Evolutionary conservation across 208 protist species (phyloP).

Genomic region (Acanthamoeba royreba): DNA sequence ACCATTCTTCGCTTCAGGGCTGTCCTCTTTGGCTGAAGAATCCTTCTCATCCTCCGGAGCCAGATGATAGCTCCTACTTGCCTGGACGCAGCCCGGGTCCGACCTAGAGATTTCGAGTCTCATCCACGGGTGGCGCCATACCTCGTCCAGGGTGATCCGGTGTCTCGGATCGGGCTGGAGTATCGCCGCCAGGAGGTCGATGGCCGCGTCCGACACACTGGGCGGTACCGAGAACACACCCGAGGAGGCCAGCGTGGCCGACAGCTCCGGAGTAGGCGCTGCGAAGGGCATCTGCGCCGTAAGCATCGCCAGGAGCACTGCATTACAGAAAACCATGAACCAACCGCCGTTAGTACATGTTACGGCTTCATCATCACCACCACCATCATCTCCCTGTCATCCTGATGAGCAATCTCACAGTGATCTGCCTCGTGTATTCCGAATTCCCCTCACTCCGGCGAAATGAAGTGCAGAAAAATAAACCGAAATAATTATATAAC

Average conservation of each 20-base stretch:
- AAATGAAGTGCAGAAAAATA: background rate
- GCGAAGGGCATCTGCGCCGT: background rate
- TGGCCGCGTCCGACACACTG: background rate
- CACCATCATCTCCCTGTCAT: background rate
- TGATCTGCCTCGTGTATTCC: too few relatives aligned
- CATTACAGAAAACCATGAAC: background rate
- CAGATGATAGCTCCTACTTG: too few relatives aligned
- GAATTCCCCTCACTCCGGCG: background rate
- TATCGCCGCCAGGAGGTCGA: background rate
- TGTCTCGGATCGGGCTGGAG: background rate
- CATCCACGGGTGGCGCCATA: constrained; percentile 6
- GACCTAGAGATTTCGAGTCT: background rate
- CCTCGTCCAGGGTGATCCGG: background rate
- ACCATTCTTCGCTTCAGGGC: background rate
- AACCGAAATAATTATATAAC: background rate
- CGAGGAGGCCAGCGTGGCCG: background rate
- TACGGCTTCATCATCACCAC: background rate
- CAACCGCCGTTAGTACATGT: background rate
- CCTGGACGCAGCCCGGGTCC: background rate
- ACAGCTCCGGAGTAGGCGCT: background rate
- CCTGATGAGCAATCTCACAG: too few relatives aligned
- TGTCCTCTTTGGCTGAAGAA: too few relatives aligned
- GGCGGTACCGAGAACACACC: background rate
- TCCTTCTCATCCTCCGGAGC: too few relatives aligned
- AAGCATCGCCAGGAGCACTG: constrained; percentile 9